Evolutionary conservation across 2,329 filamentous ascomycete genomes (phyloP).

Genomic region (Saccharata proteae): DNA sequence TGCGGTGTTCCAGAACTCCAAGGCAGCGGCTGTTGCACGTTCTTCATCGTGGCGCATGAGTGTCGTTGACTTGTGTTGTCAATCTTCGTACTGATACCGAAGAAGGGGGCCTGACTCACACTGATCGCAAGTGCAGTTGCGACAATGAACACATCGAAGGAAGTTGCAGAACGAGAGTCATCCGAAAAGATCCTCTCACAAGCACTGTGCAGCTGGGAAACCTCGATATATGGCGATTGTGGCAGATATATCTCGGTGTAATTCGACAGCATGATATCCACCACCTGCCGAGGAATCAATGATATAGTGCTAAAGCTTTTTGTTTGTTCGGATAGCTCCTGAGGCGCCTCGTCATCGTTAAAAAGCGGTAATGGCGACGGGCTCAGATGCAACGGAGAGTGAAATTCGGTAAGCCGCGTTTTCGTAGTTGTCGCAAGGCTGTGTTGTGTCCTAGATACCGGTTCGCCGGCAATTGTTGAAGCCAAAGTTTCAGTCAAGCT

Average conservation of each 20-base stretch:
- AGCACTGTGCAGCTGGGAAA: constrained; percentile 1
- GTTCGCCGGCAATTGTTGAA: constrained; percentile 1
- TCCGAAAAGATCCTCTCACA: constrained; percentile 3
- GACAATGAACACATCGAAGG: constrained; percentile 6
- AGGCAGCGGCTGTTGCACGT: constrained; percentile 4
- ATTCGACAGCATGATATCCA: constrained; percentile 8
- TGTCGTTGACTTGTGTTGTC: constrained; percentile 1
- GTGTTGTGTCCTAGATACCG: neutral
- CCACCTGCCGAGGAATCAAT: constrained; percentile 6
- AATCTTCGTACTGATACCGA: neutral
- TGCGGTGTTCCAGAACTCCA: constrained; percentile 8
- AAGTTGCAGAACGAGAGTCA: neutral
- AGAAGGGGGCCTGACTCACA: neutral
- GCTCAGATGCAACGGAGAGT: constrained; percentile 3
- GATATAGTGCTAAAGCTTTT: constrained; percentile 6
- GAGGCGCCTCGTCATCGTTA: neutral
- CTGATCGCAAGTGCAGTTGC: constrained; percentile 6
- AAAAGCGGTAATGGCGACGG: constrained; percentile 2
- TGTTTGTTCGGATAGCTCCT: neutral
- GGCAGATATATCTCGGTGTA: constrained; percentile 7
- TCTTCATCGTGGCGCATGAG: constrained; percentile 7
- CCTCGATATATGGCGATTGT: constrained; percentile 4
- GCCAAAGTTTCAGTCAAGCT: constrained; percentile 4
- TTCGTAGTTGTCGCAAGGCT: neutral
- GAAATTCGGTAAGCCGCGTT: neutral